Evolutionary conservation across 306 rosid species (phyloP), one percentile per base, ranked within the genome.

Genomic region (Quercus gilva): DNA sequence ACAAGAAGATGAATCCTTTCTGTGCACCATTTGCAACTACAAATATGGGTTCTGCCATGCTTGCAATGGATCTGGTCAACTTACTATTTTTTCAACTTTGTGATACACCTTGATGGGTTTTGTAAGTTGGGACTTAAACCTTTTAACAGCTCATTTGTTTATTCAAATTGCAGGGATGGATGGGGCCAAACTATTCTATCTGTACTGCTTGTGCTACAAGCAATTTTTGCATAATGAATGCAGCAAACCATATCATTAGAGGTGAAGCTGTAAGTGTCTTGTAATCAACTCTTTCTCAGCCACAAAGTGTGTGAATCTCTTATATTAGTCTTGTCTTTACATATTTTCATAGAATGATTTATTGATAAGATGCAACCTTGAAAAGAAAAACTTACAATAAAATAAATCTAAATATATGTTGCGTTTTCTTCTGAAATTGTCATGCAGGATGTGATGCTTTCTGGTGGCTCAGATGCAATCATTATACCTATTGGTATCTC

Each of bases 31-130:
- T 92, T 69, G 97, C 98, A 68, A 91, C 97, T 57, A 92, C 97
- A 77, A 94, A 94, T 78, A 94, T 92, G 98, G 98, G 98, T 67
- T 94, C 98, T 82, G 98, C 98, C 84, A 89, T 94, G 92, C 97
- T 94, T 53, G 98, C 98, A 43, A 92, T 92, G 89, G 98, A 94
- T 86, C 89, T 92, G 96, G 98, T 94, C 53, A 67, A 93, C 83
- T 76, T 81, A 59, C 75, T 52, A 35, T 75, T 71, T 56, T 45
- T 57, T 5, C 65, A 55, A 25, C 81, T 67, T 52, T 56, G 58
- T 74, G 19, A 61, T 21, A 75, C 17, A 28, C 82, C 61, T 33
- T 76, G 78, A 55, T 56, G 59, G 52, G 57, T 73, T 74, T 82
- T 78, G 76, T 17, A 74, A 68, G 73, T 57, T 75, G 85, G 73